Evolutionary conservation across 331 rosid genomes (phyloP), one percentile per base, ranked within the genome.

Genomic region (Cydonia oblonga): DNA sequence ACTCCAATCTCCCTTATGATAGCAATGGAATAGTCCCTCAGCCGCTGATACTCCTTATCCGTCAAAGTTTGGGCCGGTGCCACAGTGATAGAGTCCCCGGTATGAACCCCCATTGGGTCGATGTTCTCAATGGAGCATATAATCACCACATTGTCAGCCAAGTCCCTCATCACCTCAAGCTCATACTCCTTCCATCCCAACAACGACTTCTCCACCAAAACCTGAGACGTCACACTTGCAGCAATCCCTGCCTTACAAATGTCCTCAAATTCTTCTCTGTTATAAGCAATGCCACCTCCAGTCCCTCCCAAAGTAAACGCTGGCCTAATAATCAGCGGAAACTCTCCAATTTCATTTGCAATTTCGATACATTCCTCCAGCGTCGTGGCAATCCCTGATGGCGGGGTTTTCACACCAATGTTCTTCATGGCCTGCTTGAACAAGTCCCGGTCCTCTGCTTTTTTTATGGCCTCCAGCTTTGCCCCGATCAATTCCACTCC

Each of bases 171-270:
- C 26, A 95, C 99, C 81, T 95, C 97, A 59, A 95, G 99, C 70
- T 95, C 99, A 77, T 95, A 91, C 78, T 95, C 99, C 77, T 95
- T 95, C 99, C 99, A 95, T 59, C 99, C 99, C 71, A 95, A 62
- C 84, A 95, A 65, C 8, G 99, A 95, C 79, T 95, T 91, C 80
- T 95, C 99, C 76, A 95, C 89, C 76, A 95, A 80, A 29, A 95
- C 93, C 78, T 95, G 99, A 6, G 82, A 76, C 2, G 96, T 91
- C 86, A 88, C 70, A 15, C 99, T 91, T 56, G 97, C 96, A 6
- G 96, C 88, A 20, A 95, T 33, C 64, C 99, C 99, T 0, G 96
- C 80, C 84, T 95, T 95, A 23, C 97, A 91, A 70, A 95, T 95
- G 10, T 83, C 73, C 86, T 88, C 86, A 30, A 95, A 95, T 24